Conservation (phyloP, 2,329 filamentous ascomycete species). For the Rhytidhysteron rufulum region DNA sequence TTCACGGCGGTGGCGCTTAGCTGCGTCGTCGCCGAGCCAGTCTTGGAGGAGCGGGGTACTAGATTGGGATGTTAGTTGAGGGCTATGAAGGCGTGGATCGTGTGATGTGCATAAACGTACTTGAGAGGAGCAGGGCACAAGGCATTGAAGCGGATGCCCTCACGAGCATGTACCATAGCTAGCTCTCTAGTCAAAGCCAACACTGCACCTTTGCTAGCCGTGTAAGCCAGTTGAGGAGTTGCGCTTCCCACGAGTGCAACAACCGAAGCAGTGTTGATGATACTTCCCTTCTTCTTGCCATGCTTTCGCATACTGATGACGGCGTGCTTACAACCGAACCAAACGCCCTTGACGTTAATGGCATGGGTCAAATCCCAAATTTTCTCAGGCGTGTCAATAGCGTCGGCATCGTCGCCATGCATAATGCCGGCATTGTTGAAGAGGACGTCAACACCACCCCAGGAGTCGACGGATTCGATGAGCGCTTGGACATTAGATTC, state of each 20-base stretch:
- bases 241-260: slow-evolving; percentile 84
- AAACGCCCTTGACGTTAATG: slow-evolving; percentile 98
- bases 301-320: slow-evolving; percentile 75
- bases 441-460: slow-evolving; percentile 85
- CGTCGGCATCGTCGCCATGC: slow-evolving; percentile 66
- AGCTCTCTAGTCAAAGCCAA: slow-evolving; percentile 85
- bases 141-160: slow-evolving; percentile 86
- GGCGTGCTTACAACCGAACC: slow-evolving; percentile 92
- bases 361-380: slow-evolving; percentile 93
- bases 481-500: slow-evolving; percentile 73
- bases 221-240: slow-evolving; percentile 88
- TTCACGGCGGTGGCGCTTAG: slow-evolving; percentile 78
- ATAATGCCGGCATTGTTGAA: slow-evolving; percentile 99
- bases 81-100: not conserved
- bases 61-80: not conserved
- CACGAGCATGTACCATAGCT: slow-evolving; percentile 85
- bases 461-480: slow-evolving; percentile 70
- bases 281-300: slow-evolving; percentile 72
- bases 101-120: slow-evolving; percentile 38
- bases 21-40: slow-evolving; percentile 83
- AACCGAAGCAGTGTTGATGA: slow-evolving; percentile 91
- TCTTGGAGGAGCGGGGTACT: slow-evolving; percentile 85
- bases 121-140: slow-evolving; percentile 89
- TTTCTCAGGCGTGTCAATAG: slow-evolving; percentile 77
- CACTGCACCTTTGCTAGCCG: slow-evolving; percentile 89